Base-by-base conservation (phyloP, 1,284 basidiomycete species). In the Paramarasmius palmivorus region DNA sequence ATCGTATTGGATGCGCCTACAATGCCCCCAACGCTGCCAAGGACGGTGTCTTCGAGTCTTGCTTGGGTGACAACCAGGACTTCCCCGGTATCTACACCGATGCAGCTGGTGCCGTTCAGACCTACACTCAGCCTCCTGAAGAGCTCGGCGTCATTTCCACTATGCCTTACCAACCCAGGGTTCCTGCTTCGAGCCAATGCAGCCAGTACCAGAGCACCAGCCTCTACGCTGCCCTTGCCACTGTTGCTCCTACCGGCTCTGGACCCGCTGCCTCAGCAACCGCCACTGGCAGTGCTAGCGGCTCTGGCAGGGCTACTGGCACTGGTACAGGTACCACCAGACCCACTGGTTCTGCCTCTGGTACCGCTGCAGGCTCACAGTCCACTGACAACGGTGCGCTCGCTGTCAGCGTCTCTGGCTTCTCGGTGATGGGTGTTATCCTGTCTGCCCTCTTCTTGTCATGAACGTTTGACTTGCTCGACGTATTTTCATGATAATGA, bases 1-100 rank as follows among this genome's bases (percentile, higher is more conserved):
- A 90, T 63, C 80, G 83, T 54, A 81, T 88, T 53, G 88, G 88
- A 0, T 90, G 88, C 62, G 65, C 62, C 9, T 88, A 82, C 72
- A 90, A 90, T 62, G 82, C 77, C 2, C 87, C 87, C n/a, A 84
- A 81, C 58, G 73, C 75, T 36, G 85, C 83, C 26, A 66, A 72
- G 46, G 73, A 79, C 38, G 77, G 77, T 15, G 75, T 74, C 0
- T 90, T 87, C 61, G 78, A 82, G 57, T 71, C 75, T 17, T 90
- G 88, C 67, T 61, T 76, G 3, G 84, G 84, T 37, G 86, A 90
- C 19, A 75, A 82, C 62, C 82, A 84, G 70, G 77, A 81, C 57
- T 75, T 74, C 62, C 78, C 79, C 29, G 82, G 82, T 36, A 63
- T 76, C 48, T 86, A 83, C 70, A 76, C 75, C 62, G 41, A 15